A percentile compares a stretch with the other conserved stretches of the same genome.
phyloP scores from a whole-genome alignment of 164 flowering plant genomes.

The Hamamelis virginiana region DNA sequence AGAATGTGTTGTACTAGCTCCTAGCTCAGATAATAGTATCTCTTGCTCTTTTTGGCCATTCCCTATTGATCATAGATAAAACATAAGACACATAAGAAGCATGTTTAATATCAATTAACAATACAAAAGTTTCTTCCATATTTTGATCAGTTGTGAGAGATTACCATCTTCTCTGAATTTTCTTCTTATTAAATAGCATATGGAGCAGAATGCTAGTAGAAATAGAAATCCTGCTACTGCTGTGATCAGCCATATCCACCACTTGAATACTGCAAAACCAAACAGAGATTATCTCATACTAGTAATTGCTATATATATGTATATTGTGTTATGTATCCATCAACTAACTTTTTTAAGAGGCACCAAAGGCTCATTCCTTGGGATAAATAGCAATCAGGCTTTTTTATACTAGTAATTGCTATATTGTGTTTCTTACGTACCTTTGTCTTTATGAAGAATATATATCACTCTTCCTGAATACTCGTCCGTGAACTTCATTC shows the following conservation, averaged over 20 bases:
- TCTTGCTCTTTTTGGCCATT: neutral
- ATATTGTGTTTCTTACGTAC: too few species aligned
- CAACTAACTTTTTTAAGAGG: too few species aligned
- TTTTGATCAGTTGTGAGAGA: neutral
- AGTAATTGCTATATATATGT: too few species aligned
- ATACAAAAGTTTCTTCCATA: neutral
- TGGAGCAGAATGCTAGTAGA: neutral
- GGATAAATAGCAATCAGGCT: too few species aligned
- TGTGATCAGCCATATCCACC: constrained; percentile 12
- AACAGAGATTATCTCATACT: neutral
- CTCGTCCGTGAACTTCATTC: too few species aligned
- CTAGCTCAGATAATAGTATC: constrained; percentile 7
- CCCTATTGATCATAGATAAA: neutral
- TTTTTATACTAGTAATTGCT: too few species aligned
- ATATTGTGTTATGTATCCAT: too few species aligned
- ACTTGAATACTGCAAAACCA: constrained; percentile 1
- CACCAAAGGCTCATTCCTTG: too few species aligned
- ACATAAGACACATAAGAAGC: neutral
- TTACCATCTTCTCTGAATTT: neutral
- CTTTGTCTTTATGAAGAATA: neutral
- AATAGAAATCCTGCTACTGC: neutral
- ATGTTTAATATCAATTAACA: neutral
- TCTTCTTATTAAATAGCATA: constrained; percentile 2
- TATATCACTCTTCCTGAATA: neutral
- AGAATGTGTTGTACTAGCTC: too few species aligned